Base-by-base conservation (phyloP, 768 basidiomycete species). In the Mycena haematopus region DNA sequence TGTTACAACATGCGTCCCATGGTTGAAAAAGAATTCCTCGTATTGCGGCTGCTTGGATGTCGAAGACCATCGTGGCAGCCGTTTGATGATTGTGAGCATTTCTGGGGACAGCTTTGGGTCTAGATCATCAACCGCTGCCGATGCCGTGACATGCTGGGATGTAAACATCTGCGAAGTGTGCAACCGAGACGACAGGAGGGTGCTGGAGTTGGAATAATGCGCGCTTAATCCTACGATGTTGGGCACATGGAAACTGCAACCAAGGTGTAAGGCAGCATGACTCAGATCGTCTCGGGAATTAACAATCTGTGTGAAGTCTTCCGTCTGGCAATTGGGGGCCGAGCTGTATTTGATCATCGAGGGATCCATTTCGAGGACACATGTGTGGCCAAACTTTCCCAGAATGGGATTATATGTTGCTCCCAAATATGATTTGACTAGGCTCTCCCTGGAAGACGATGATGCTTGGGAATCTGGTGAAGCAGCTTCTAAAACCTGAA, bases 161-260 rank as follows among this genome's bases (percentile, higher is more conserved):
- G 46, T 22, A 46, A 52, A 59, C 51, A 59, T n/a, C n/a, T 52
- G 58, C 21, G 58, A 59, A 5, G 42, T 29, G 44, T 24, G 58
- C 50, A 33, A 33, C 31, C 50, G 45, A 33, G 51, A 59, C 27
- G 31, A 29, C 51, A 25, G n/a, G n/a, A n/a, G n/a, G n/a, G n/a
- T n/a, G n/a, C 52, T 14, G 21, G 58, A 59, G n/a, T 29, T 59
- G 24, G 58, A 59, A 59, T 59, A 59, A 52, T 59, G 44, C 6
- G 42, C 31, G 33, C 13, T 52, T 11, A 59, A 31, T 33, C 58
- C 21, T 52, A 51, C 58, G 31, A 59, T 17, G 7, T 59, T 27
- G 21, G 58, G 51, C 51, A 59, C 51, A 33, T 52, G 51, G 10
- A 52, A 52, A 31, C 52, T 51, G 42, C 50, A 59, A 15, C 51